These are phyloP conservation scores for Arthroderma uncinatum DNA, from an alignment of 2,329 filamentous ascomycete species.

Conservation along the genomic window DNA sequence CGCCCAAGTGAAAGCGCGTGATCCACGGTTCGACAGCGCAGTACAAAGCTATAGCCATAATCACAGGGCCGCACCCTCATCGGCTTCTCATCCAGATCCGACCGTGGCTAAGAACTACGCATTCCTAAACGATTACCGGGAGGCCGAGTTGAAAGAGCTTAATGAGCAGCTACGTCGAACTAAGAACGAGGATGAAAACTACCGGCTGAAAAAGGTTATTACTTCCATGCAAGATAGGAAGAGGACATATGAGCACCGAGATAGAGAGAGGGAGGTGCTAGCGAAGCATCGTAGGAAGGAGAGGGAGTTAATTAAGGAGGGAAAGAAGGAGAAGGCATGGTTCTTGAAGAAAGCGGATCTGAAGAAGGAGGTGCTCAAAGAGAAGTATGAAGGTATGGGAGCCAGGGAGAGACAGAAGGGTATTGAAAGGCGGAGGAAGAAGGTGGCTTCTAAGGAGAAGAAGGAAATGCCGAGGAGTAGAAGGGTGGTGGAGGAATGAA, in stretches of 20 bases:
- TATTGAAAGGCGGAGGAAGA: slow-evolving; percentile 82
- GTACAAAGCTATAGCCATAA: slow-evolving; percentile 29
- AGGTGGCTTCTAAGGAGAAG: slow-evolving; percentile 74
- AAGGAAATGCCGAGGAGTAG: slow-evolving; percentile 55
- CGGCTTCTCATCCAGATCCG: slow-evolving; percentile 36
- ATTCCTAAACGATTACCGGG: slow-evolving; percentile 79
- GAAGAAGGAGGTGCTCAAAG: slow-evolving; percentile 71
- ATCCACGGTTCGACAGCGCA: slow-evolving; percentile 77
- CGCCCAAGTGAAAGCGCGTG: slow-evolving; percentile 53
- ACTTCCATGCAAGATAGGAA: slow-evolving; percentile 67
- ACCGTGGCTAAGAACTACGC: slow-evolving; percentile 61
- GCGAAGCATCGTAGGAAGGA: slow-evolving; percentile 69
- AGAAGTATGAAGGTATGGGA: slow-evolving; percentile 73
- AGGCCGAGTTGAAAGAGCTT: slow-evolving; percentile 68
- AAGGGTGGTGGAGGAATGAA: slow-evolving; percentile 26
- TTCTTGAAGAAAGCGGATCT: slow-evolving; percentile 87
- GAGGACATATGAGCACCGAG: slow-evolving; percentile 58
- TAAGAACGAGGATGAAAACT: slow-evolving; percentile 55
- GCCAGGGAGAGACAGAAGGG: slow-evolving; percentile 71
- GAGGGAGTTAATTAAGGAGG: slow-evolving; percentile 72
- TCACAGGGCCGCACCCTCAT: slow-evolving; percentile 19
- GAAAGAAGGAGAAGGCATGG: slow-evolving; percentile 69
- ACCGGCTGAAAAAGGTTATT: slow-evolving; percentile 60
- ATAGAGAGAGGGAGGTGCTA: slow-evolving; percentile 57
- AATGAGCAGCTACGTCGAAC: slow-evolving; percentile 54